These are phyloP conservation scores for Suillus hirtellus DNA, from an alignment of 768 basidiomycete genomes.

Conservation along the genomic window DNA sequence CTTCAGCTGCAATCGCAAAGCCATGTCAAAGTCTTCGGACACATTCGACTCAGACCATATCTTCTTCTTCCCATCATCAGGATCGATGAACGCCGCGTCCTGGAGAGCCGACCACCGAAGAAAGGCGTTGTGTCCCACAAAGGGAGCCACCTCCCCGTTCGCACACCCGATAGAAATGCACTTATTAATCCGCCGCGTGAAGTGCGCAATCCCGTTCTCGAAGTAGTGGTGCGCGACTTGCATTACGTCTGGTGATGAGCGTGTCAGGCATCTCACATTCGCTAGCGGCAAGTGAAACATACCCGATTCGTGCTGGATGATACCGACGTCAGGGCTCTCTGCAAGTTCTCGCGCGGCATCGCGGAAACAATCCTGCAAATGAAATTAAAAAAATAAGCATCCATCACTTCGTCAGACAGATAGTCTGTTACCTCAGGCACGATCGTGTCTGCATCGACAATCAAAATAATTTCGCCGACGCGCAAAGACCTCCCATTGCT, in stretches of 20 bases:
- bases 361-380: conserved; percentile 78
- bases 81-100: conserved; percentile 53
- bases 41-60: conserved; percentile 61
- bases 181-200: conserved; percentile 50
- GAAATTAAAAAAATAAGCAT: not conserved
- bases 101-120: conserved; percentile 60
- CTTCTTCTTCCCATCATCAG: conserved; percentile 48
- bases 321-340: conserved; percentile 82
- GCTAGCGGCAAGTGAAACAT: conserved; percentile 12
- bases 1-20: conserved; percentile 35
- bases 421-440: conserved; percentile 60
- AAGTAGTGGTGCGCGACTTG: conserved; percentile 57
- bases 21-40: conserved; percentile 67
- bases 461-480: conserved; percentile 76
- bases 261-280: not conserved
- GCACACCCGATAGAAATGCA: conserved; percentile 38
- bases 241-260: conserved; percentile 47
- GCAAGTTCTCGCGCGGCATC: conserved; percentile 82
- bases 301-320: conserved; percentile 90
- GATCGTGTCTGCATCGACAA: conserved; percentile 85
- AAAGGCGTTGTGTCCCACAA: conserved; percentile 54
- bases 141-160: conserved; percentile 45
- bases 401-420: not conserved
- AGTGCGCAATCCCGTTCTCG: conserved; percentile 49
- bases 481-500: conserved; percentile 74